These are phyloP conservation scores for Xylaria sp. DNA, from an alignment of 2,329 filamentous ascomycete species.

Conservation along the genomic window DNA sequence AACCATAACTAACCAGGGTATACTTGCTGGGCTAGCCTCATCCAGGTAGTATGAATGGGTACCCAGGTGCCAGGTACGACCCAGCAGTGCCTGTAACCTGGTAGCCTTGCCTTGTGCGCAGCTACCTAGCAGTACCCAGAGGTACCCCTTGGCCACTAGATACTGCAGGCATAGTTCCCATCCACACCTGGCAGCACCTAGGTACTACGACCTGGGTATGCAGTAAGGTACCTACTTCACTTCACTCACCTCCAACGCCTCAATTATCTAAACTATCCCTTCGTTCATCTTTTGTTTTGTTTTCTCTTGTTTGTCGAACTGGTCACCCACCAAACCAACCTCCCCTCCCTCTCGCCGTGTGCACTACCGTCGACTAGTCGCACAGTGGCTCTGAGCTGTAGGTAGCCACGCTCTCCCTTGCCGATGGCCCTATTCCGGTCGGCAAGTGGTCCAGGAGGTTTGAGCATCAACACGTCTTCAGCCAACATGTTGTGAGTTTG, in stretches of 20 bases:
- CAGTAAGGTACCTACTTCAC: not conserved
- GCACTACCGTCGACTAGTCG: slow-evolving; percentile 17
- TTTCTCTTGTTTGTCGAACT: slow-evolving; percentile 1
- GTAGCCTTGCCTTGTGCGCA: too few relatives aligned
- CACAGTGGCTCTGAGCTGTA: slow-evolving; percentile 29
- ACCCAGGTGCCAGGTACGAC: too few relatives aligned
- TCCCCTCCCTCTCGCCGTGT: slow-evolving; percentile 3
- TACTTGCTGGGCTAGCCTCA: too few relatives aligned
- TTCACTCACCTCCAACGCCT: not conserved
- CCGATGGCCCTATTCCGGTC: slow-evolving; percentile 66
- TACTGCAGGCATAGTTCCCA: too few relatives aligned
- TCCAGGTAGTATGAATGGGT: too few relatives aligned
- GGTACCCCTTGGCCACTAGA: too few relatives aligned
- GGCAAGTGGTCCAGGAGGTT: slow-evolving; percentile 68
- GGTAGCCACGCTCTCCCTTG: slow-evolving; percentile 29
- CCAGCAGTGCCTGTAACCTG: too few relatives aligned
- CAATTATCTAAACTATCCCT: not conserved
- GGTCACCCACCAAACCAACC: not conserved
- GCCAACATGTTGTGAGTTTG: slow-evolving; percentile 67
- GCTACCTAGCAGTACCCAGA: too few relatives aligned
- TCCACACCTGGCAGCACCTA: too few relatives aligned
- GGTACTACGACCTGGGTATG: too few relatives aligned
- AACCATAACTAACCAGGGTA: too few relatives aligned
- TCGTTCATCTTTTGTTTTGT: not conserved
- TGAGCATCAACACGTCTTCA: slow-evolving; percentile 72